phyloP scores from a whole-genome alignment of 495 filamentous ascomycete genomes.

The Penicillium paradoxum region DNA sequence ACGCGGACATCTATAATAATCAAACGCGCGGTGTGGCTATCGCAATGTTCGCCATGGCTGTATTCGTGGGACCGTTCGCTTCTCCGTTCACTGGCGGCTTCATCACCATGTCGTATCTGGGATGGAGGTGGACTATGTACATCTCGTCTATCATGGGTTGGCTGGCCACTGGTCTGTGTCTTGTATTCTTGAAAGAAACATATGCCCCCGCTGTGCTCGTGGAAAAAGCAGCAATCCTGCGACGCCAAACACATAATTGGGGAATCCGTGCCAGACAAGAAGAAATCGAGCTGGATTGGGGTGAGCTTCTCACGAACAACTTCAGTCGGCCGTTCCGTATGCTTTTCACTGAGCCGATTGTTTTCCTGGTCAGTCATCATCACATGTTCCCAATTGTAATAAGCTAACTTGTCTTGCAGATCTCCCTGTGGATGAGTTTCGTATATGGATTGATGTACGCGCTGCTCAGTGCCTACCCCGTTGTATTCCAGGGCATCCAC shows the following conservation, averaged over 20 bases:
- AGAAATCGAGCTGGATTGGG: constrained; percentile 41
- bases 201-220: constrained; percentile 38
- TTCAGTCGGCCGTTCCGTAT: constrained; percentile 44
- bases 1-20: constrained; percentile 49
- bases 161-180: constrained; percentile 20
- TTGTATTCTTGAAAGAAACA: constrained; percentile 35
- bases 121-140: constrained; percentile 48
- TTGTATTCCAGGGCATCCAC: constrained; percentile 36
- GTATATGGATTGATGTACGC: constrained; percentile 44
- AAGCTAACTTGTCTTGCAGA: constrained; percentile 27
- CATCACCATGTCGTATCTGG: constrained; percentile 38
- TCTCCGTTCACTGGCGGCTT: constrained; percentile 47
- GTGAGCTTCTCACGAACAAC: constrained; percentile 36
- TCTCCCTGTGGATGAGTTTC: constrained; percentile 45
- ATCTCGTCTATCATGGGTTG: constrained; percentile 40
- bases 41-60: constrained; percentile 46
- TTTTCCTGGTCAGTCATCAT: constrained; percentile 13
- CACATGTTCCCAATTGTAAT: neutral
- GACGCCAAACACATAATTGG: constrained; percentile 45
- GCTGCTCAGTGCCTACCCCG: constrained; percentile 36
- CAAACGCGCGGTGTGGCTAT: constrained; percentile 45
- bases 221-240: constrained; percentile 35
- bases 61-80: constrained; percentile 46
- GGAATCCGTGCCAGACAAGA: constrained; percentile 47
- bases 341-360: constrained; percentile 43